These are phyloP conservation scores for Larix kaempferi DNA, from an alignment of 75 land plant genomes.

Conservation along the genomic window DNA sequence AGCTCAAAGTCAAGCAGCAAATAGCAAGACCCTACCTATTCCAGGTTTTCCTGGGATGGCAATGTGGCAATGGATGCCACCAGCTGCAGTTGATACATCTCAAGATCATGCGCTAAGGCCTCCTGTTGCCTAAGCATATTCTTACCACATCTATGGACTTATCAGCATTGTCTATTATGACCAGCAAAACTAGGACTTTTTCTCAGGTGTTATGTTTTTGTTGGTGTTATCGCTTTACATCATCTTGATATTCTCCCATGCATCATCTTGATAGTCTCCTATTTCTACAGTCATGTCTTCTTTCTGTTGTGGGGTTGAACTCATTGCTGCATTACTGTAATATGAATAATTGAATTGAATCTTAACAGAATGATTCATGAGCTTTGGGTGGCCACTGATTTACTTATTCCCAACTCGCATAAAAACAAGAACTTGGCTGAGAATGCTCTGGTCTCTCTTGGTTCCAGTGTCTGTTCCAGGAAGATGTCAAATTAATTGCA, in stretches of 20 bases:
- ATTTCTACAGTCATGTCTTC: not conserved
- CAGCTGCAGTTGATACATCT: slow-evolving; percentile 73
- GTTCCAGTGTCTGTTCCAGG: no score
- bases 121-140: slow-evolving; percentile 63
- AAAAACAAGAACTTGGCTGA: no score
- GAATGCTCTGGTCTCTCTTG: no score
- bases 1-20: slow-evolving; percentile 32
- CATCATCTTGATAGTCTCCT: not conserved
- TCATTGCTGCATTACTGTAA: not conserved
- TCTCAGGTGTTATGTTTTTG: not conserved
- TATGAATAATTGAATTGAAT: not conserved
- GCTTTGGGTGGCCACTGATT: not conserved
- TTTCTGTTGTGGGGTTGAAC: not conserved
- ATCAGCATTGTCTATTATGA: not conserved
- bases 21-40: slow-evolving; percentile 41
- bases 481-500: no score
- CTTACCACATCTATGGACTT: not conserved
- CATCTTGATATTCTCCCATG: not conserved
- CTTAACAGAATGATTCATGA: not conserved
- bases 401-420: no score
- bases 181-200: not conserved
- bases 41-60: slow-evolving; percentile 77
- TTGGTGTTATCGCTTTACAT: not conserved
- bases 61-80: slow-evolving; percentile 96
- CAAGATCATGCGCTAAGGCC: slow-evolving; percentile 72